Base-by-base conservation (phyloP, 106 monocot genomes). In the Dioscorea alata region DNA sequence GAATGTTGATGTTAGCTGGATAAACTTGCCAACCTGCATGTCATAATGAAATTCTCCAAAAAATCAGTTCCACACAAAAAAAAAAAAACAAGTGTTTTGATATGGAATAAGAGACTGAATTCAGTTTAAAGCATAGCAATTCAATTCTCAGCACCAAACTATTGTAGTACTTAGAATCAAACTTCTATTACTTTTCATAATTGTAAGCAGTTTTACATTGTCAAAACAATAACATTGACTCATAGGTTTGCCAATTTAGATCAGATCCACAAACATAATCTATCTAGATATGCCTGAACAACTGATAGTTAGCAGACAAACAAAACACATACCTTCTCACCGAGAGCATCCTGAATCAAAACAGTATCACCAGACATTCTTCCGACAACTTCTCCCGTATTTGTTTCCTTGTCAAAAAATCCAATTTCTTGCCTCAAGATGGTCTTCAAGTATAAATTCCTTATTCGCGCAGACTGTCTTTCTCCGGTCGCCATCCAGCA, bases 401-500 rank as follows among this genome's bases (percentile, higher is more conserved):
- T 89, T 33, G 82, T 80, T 76, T 89, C 82, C 64, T 77, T 89
- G 57, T 89, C 89, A 60, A 89, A 89, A 53, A 83, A 89, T 22
- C 85, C 85, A 63, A 89, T 83, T 63, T 89, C 89, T 70, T 89
- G 89, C 16, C 69, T 54, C 57, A 89, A 66, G 74, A 89, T 80
- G 15, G 89, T 80, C 59, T 82, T 82, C 64, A 89, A 63, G 72
- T 89, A 89, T n/a, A 89, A 61, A 49, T 68, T 89, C 65, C 89
- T 67, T 79, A 89, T 83, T 67, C 82, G 59, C 5, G 85, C 79
- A 20, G 85, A 67, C 59, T 89, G 89, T 50, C 89, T 82, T 66
- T 89, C 85, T 48, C 89, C 82, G n/a, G 85, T 85, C 21, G 68
- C 69, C 80, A 80, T 89, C 89, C 89, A 89, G 42, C 85, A 89